phyloP scores from a whole-genome alignment of 306 rosid genomes.

The Prunus mongolica region DNA sequence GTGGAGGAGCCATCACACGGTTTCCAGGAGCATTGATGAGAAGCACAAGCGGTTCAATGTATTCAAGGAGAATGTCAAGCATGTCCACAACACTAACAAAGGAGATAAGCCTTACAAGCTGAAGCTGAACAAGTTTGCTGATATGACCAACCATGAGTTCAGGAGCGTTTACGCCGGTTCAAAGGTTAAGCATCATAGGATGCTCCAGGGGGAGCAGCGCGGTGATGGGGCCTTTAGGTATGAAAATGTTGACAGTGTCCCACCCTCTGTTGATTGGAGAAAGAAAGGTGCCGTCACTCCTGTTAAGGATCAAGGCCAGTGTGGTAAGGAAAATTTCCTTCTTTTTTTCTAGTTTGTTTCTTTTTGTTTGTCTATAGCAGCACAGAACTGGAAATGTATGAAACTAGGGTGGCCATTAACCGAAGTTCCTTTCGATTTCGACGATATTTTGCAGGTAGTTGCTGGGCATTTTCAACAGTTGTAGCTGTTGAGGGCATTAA shows the following conservation, averaged over 20 bases:
- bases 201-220: conserved; percentile 16
- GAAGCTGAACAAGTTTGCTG: conserved; percentile 53
- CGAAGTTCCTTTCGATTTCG: neutral
- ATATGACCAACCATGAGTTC: conserved; percentile 54
- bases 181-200: conserved; percentile 36
- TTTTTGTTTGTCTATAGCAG: neutral
- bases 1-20: conserved; percentile 52
- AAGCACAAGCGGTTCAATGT: conserved; percentile 49
- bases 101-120: conserved; percentile 50
- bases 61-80: conserved; percentile 44
- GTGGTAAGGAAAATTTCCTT: conserved; percentile 26
- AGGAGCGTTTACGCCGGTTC: conserved; percentile 30
- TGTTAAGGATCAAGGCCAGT: conserved; percentile 51
- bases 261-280: conserved; percentile 52
- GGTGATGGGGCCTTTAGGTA: conserved; percentile 21
- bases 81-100: conserved; percentile 43
- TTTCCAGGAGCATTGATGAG: conserved; percentile 31
- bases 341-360: neutral
- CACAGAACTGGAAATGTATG: neutral
- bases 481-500: conserved; percentile 54
- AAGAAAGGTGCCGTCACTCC: conserved; percentile 40
- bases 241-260: conserved; percentile 23
- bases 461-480: conserved; percentile 60
- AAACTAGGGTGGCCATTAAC: neutral
- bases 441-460: conserved; percentile 36